Conservation (phyloP, 345 rosid species). For the Angophora floribunda region DNA sequence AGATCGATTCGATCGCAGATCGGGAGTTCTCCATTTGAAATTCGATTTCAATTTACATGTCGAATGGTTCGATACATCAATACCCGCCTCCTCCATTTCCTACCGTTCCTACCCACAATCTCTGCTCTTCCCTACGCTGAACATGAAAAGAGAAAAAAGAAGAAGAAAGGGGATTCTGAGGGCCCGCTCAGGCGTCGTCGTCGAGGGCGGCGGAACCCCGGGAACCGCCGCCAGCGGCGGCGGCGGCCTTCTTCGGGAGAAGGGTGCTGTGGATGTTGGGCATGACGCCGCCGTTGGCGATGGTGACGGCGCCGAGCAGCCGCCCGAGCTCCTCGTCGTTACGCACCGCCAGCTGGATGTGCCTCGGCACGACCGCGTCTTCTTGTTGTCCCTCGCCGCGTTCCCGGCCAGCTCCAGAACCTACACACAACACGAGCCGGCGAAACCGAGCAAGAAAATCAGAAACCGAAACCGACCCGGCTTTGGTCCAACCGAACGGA, state of each 20-base stretch:
- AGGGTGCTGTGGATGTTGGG: slow-evolving; percentile 12
- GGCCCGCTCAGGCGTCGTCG: not conserved
- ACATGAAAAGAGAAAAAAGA: not conserved
- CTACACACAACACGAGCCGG: not conserved
- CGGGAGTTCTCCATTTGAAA: not conserved
- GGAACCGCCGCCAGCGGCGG: not conserved
- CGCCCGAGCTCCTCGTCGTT: slow-evolving; percentile 23
- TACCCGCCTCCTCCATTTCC: not conserved
- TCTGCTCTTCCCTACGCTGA: not conserved
- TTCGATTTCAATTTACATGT: not conserved
- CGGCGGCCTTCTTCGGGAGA: not conserved
- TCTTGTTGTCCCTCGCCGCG: slow-evolving; percentile 15
- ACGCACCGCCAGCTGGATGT: slow-evolving; percentile 20
- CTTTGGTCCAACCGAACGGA: not conserved
- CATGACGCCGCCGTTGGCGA: slow-evolving; percentile 17
- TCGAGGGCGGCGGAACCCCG: not conserved
- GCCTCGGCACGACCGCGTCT: slow-evolving; percentile 23
- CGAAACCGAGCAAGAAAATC: not conserved
- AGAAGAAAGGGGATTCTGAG: not conserved
- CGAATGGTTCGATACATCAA: not conserved
- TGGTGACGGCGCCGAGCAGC: slow-evolving; percentile 8
- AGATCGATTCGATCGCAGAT: not conserved
- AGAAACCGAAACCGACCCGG: not conserved
- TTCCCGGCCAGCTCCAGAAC: slow-evolving; percentile 34
- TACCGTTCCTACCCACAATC: not conserved